Evolutionary conservation across 2,329 filamentous ascomycete genomes (phyloP).

Genomic region (Xylogone sp.): DNA sequence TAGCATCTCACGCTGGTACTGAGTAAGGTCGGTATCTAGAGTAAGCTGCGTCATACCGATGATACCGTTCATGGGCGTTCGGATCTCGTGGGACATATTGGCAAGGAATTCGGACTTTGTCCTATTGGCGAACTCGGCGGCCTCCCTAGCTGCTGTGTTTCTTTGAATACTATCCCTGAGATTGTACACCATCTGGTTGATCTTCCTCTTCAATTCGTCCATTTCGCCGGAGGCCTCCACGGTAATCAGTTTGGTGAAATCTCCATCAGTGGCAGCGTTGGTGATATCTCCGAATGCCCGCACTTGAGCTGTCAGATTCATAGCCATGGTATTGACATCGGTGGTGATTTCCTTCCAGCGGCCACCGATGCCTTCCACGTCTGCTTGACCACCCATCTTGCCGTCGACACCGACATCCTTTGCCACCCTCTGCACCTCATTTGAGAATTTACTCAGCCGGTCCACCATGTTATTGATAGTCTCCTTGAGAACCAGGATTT

Average conservation of each 20-base stretch:
- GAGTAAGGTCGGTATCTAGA: constrained; percentile 88
- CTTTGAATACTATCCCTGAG: constrained; percentile 92
- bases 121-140: constrained; percentile 93
- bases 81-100: constrained; percentile 98
- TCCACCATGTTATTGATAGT: constrained; percentile 99
- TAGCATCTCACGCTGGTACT: constrained; percentile 96
- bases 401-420: constrained; percentile 96
- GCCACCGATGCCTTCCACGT: constrained; percentile 87
- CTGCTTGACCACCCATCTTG: constrained; percentile 97
- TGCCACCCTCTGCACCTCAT: constrained; percentile 91
- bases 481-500: constrained; percentile 89
- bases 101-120: constrained; percentile 98
- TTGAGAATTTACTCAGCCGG: constrained; percentile 89
- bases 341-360: constrained; percentile 97
- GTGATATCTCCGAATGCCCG: constrained; percentile 97
- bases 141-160: constrained; percentile 92
- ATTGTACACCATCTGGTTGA: constrained; percentile 99
- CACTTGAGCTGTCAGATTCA: constrained; percentile 89
- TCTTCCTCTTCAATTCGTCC: constrained; percentile 98
- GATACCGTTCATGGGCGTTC: constrained; percentile 92
- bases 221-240: constrained; percentile 98
- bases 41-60: constrained; percentile 98
- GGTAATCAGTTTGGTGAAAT: constrained; percentile 95
- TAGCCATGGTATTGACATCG: constrained; percentile 36
- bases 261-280: constrained; percentile 93